Evolutionary conservation across 2,329 filamentous ascomycete species (phyloP), one percentile per base, ranked within the genome.

Genomic region (Rhynchosporium secalis): DNA sequence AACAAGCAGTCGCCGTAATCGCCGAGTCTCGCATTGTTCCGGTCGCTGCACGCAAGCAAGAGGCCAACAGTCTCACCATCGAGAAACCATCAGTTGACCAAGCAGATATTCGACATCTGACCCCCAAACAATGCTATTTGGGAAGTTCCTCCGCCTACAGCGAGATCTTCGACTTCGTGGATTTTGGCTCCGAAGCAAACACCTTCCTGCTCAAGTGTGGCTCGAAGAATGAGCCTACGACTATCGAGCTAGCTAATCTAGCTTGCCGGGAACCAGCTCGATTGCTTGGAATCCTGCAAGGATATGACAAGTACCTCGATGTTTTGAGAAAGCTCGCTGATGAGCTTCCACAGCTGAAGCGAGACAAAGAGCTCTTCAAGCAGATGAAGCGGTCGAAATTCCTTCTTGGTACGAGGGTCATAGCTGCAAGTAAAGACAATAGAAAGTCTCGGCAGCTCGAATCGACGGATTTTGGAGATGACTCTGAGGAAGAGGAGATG

Each of bases 131-230:
- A 46, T 92, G 89, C 66, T 99, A 96, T 74, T 81, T 99, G 2
- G 95, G 95, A 8, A 87, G 68, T 33, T 86, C 83, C 5, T 74
- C 78, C 2, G 81, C 80, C 7, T 99, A 96, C 71, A 89, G 86
- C 10, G 90, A 96, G 38, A 96, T 99, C 38, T 96, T 99, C 68
- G 92, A 98, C 73, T 99, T 97, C 75, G 93, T 98, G 13, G 91
- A 98, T 73, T 99, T 97, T 77, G 92, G 94, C 0, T 78, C 82
- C 40, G 87, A 94, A 72, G 94, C 91, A 2, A 98, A 98, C 71
- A 81, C 89, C 0, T 99, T 99, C 71, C 78, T 99, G 20, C 85
- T 92, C 69, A 90, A 91, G 65, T 91, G 93, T 67, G 95, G 95
- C 9, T 94, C 92, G 2, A 97, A 96, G 76, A 87, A 86, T 66